Evolutionary conservation across 108 stramenopile genomes (phyloP), one percentile per base, ranked within the genome.

Genomic region (Nitzschia sp.): DNA sequence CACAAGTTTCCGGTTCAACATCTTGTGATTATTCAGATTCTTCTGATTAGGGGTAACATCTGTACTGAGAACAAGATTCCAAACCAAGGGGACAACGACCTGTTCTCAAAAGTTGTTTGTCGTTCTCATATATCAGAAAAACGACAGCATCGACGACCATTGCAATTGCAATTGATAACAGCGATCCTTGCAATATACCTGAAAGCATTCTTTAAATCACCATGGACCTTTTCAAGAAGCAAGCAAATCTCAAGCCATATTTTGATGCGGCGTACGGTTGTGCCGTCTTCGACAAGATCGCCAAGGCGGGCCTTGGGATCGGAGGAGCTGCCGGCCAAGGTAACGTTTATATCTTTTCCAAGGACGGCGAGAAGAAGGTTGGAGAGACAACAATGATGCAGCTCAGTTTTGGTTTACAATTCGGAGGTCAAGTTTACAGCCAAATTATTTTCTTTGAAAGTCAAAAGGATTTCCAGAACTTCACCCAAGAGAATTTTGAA

Each of bases 401-500:
- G 42, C 30, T 62, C 5, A 66, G 56, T 21, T 19, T 65, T 47
- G 81, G 81, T 24, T 72, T 57, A 3, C 77, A 78, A 24, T 70
- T 82, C 38, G 81, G 81, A 29, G 81, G 81, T 31, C 77, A 82
- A 47, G 59, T 82, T 28, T 78, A 72, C 45, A 42, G 46, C 21
- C 66, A 77, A 62, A 81, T 81, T 19, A 74, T 81, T 32, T 81
- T 81, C 26, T 81, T 81, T 64, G 72, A 81, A 56, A 73, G 55
- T 9, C 72, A 77, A 64, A 1, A n/a, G 21, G 80, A 81, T 48
- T 77, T 71, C 46, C 45, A 72, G 23, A 29, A 48, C 32, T 73
- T 72, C 19, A 66, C 61, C 1, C 26, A 25, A 27, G 80, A 65
- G 1, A 74, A 67, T 55, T 77, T 77, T 53, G 80, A 81, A 64